Evolutionary conservation across 176 grass and related monocot genomes (phyloP), one percentile per base, ranked within the genome.

Genomic region (Avena eriantha): DNA sequence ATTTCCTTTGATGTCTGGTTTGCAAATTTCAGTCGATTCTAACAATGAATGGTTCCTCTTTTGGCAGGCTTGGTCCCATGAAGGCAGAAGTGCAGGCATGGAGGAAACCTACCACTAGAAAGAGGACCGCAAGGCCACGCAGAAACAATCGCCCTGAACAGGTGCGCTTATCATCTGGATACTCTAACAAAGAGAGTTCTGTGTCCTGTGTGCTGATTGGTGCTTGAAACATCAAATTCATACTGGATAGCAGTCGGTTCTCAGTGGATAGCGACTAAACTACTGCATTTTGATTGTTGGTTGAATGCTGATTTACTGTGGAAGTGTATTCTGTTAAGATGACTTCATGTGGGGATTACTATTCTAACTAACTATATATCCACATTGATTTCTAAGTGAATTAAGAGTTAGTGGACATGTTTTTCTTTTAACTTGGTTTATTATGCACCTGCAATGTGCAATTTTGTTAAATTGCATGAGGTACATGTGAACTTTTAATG

Each of bases 51-150:
- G 47, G 45, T 47, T 70, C 26, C 41, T 77, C 46, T 79, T 60
- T 22, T 86, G 69, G 61, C 63, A 95, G 93, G 87, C 48, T 92
- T 86, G 92, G 93, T 74, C 79, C 92, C 50, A 94, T 98, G 96
- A 84, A 84, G 10, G 91, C 79, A 59, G 92, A 98, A 91, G 80
- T 98, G 79, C 82, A 90, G 55, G 35, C 83, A 22, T 84, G 88
- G 48, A 93, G 66, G 72, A 78, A 34, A 43, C 53, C 0, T 12
- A n/a, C 8, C 73, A 49, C 26, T 23, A 95, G 65, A 82, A 92
- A 76, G 54, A 80, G 88, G 63, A 87, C 87, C 15, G 82, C 80
- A 51, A 83, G 75, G 55, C 90, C 92, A 3, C 60, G 61, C 68
- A 92, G 87, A 91, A 91, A 80, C 18, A 78, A 71, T 83, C 34